These are phyloP conservation scores for Cardamine resedifolia DNA, from an alignment of 345 rosid genomes.

Conservation along the genomic window DNA sequence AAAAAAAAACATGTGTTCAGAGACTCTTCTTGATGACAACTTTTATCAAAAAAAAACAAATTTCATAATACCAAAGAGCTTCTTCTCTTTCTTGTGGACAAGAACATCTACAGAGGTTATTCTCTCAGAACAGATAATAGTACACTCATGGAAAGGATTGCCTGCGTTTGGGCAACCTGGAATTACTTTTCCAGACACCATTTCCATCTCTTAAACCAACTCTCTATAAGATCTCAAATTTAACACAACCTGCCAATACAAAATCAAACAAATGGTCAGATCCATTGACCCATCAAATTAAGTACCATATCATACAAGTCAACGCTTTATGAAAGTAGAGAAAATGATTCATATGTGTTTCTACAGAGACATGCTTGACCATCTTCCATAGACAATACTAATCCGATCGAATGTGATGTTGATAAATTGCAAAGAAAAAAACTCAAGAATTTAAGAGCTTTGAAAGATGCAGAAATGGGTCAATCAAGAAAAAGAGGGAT, in stretches of 20 bases:
- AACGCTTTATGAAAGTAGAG: conserved; percentile 15
- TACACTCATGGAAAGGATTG: conserved; percentile 40
- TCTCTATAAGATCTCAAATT: background rate
- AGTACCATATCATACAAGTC: conserved; percentile 13
- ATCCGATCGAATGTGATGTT: conserved; percentile 1
- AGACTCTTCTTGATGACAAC: conserved; percentile 16
- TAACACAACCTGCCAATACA: background rate
- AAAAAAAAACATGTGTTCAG: background rate
- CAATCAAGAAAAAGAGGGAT: background rate
- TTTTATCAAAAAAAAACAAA: too few species aligned
- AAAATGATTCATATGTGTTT: conserved; percentile 17
- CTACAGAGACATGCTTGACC: background rate
- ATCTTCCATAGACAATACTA: background rate
- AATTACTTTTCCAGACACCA: conserved; percentile 30
- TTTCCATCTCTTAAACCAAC: conserved; percentile 22
- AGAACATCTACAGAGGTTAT: conserved; percentile 21
- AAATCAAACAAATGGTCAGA: background rate
- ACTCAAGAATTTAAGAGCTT: background rate
- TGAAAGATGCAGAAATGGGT: background rate
- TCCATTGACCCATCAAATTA: background rate
- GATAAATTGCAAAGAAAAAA: background rate
- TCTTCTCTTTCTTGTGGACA: conserved; percentile 36
- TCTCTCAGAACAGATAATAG: conserved; percentile 22
- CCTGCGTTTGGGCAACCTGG: conserved; percentile 33
- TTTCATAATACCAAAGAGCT: conserved; percentile 37